Base-by-base conservation (phyloP, 2,329 filamentous ascomycete species). In the Thelonectria rubi region DNA sequence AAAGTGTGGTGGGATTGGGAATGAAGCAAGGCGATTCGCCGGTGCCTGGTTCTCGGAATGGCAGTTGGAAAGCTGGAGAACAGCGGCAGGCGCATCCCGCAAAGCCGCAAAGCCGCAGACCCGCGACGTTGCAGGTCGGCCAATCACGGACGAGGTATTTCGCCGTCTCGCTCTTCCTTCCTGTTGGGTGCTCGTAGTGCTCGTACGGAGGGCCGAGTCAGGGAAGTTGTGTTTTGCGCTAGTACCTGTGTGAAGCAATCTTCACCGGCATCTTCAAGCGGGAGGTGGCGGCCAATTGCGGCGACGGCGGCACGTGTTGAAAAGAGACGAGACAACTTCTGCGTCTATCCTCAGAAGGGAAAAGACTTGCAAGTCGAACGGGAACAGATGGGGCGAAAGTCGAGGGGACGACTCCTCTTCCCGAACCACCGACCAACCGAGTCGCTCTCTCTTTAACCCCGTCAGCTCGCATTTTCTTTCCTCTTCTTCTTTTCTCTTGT, bases 141-240 rank as follows among this genome's bases (percentile, higher is more conserved):
- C 68, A 70, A 70, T 70, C 37, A 60, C 15, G 21, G 39, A 26
- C 30, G 21, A 63, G 57, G 65, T 71, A 71, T 70, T 71, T 68
- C 51, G 34, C 12, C 34, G 12, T 37, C 12, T 37, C 34, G 34
- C 34, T 37, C 8, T 37, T 37, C 34, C 14, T 37, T 37, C 34
- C 34, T 37, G 11, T 37, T 15, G 15, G 34, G 34, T 37, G 11
- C 8, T 37, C 34, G 34, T 37, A 37, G n/a, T n/a, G n/a, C n/a
- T n/a, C n/a, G n/a, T n/a, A 37, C 34, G 4, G 34, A 30, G 34
- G 34, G 34, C 34, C 34, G 34, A 37, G 34, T 37, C 34, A 37
- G 34, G 15, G 34, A 37, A 10, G 34, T 4, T 37, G 11, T 37
- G 11, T 15, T 37, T n/a, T 14, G 34, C 34, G 34, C 34, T 37